phyloP scores from a whole-genome alignment of 2,329 filamentous ascomycete genomes.

The Mycosphaerella sp. region DNA sequence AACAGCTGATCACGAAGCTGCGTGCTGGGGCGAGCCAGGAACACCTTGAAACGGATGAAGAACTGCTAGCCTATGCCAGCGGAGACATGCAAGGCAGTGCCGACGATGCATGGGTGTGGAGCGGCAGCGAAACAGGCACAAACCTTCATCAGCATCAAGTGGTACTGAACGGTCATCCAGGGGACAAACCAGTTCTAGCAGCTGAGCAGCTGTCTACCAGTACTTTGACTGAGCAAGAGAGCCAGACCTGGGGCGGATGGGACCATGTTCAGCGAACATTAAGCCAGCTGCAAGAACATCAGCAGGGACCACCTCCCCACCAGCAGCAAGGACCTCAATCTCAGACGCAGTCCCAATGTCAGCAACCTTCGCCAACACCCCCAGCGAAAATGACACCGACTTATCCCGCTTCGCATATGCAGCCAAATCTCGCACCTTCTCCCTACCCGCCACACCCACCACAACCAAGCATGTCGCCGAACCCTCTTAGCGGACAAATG shows the following conservation, averaged over 20 bases:
- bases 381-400: conserved; percentile 5
- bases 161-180: conserved; percentile 16
- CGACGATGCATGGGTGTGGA: conserved; percentile 79
- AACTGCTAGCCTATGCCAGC: conserved; percentile 78
- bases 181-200: conserved; percentile 15
- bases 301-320: conserved; percentile 27
- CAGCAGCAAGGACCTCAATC: conserved; percentile 20
- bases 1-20: conserved; percentile 54
- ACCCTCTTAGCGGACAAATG: conserved; percentile 16
- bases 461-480: conserved; percentile 17
- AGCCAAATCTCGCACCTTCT: conserved; percentile 17
- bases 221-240: conserved; percentile 26
- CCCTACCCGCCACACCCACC: conserved; percentile 9
- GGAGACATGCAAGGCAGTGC: conserved; percentile 77
- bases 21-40: conserved; percentile 38
- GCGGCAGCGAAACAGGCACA: conserved; percentile 41
- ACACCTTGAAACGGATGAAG: conserved; percentile 64
- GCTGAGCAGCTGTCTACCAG: conserved; percentile 23
- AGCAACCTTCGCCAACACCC: conserved; percentile 14
- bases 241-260: conserved; percentile 74
- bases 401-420: conserved; percentile 21
- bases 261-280: conserved; percentile 61
- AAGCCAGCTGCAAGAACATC: conserved; percentile 49
- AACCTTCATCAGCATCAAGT: conserved; percentile 18
- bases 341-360: conserved; percentile 17